phyloP scores from a whole-genome alignment of 2,329 filamentous ascomycete species.

The Penicillium nordicum region DNA sequence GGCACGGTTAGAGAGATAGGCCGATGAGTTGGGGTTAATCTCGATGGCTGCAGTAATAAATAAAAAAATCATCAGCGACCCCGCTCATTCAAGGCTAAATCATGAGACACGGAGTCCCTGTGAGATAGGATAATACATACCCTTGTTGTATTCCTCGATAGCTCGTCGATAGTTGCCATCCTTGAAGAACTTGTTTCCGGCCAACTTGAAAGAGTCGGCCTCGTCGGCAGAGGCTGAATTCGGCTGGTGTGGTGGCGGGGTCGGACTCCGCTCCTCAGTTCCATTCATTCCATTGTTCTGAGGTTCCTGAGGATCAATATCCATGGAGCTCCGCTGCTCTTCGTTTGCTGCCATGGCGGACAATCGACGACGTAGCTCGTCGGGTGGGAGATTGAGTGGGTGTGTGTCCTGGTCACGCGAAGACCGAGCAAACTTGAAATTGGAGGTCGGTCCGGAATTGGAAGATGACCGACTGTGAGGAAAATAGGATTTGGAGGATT shows the following conservation, averaged over 20 bases:
- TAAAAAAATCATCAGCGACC: slow-evolving; percentile 13
- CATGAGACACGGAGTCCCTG: background rate
- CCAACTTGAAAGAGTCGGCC: slow-evolving; percentile 85
- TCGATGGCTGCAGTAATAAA: slow-evolving; percentile 66
- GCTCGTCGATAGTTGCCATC: slow-evolving; percentile 83
- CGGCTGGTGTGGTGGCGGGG: slow-evolving; percentile 48
- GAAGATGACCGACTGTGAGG: slow-evolving; percentile 33
- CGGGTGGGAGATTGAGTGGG: slow-evolving; percentile 84
- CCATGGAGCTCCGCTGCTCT: slow-evolving; percentile 63
- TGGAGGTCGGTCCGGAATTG: slow-evolving; percentile 27
- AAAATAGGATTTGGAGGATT: slow-evolving; percentile 12
- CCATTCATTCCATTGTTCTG: slow-evolving; percentile 33
- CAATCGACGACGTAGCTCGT: slow-evolving; percentile 72
- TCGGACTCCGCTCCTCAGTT: slow-evolving; percentile 40
- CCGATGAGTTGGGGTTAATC: slow-evolving; percentile 77
- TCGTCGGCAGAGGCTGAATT: slow-evolving; percentile 60
- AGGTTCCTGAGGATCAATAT: slow-evolving; percentile 56
- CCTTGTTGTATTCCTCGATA: slow-evolving; percentile 91
- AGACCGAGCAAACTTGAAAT: slow-evolving; percentile 36
- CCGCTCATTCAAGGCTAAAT: background rate
- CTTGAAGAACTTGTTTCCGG: slow-evolving; percentile 97
- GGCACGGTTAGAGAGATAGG: slow-evolving; percentile 91
- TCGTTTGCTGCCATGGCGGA: slow-evolving; percentile 55
- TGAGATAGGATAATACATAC: slow-evolving; percentile 49
- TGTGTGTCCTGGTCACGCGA: slow-evolving; percentile 62